A percentile compares a stretch with the other conserved stretches of the same genome.
Conservation (phyloP, 2,329 filamentous ascomycete genomes). For the Epichloe brachyelytri region DNA sequence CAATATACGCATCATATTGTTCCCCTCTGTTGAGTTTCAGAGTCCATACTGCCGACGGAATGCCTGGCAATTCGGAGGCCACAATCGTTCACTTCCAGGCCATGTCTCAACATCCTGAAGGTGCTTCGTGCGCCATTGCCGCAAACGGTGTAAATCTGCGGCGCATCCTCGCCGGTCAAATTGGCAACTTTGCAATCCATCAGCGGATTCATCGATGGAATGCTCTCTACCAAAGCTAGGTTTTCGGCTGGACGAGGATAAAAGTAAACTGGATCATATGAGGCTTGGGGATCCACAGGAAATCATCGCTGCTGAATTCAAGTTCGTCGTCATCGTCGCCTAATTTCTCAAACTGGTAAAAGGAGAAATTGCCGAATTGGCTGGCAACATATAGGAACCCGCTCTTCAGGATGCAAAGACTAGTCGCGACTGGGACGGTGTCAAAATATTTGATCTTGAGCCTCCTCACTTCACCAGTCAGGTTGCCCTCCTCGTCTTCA, state of each 20-base stretch:
- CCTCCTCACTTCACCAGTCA: constrained; percentile 67
- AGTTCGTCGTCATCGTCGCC: constrained; percentile 88
- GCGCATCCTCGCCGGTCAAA: constrained; percentile 80
- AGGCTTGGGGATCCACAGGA: constrained; percentile 58
- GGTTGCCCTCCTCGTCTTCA: constrained; percentile 63
- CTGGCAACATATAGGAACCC: constrained; percentile 89
- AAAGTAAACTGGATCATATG: constrained; percentile 75
- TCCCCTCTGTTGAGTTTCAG: constrained; percentile 74
- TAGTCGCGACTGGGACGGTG: constrained; percentile 79
- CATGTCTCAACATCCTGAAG: constrained; percentile 86
- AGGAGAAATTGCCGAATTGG: constrained; percentile 84
- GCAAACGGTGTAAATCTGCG: constrained; percentile 89
- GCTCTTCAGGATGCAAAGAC: constrained; percentile 84
- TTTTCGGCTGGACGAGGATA: constrained; percentile 69
- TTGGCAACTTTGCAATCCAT: constrained; percentile 89
- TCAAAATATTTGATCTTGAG: constrained; percentile 97
- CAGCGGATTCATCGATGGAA: constrained; percentile 81
- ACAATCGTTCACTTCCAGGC: constrained; percentile 88
- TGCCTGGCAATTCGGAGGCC: constrained; percentile 79
- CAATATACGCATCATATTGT: constrained; percentile 84
- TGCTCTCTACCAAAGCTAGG: constrained; percentile 68
- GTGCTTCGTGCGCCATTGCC: constrained; percentile 80
- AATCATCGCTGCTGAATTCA: constrained; percentile 75
- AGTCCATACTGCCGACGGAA: constrained; percentile 90
- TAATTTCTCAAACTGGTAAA: constrained; percentile 95